Percentiles rank a stretch among this genome's conserved stretches.
These are phyloP conservation scores for Rhododendron ovatum DNA, from an alignment of 148 eudicot species.

Conservation along the genomic window DNA sequence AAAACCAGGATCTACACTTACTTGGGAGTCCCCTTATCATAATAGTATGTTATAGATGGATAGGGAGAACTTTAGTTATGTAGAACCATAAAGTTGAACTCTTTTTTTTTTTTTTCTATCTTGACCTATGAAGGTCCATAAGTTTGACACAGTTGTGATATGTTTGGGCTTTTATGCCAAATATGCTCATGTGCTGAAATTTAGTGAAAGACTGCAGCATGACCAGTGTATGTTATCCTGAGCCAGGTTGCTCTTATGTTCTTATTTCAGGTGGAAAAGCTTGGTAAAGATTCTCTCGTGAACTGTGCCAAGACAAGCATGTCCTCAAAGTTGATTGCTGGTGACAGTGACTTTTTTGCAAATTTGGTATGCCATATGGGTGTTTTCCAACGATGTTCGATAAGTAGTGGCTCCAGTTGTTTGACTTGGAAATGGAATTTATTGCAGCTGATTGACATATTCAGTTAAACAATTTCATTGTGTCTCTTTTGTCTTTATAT, in stretches of 20 bases:
- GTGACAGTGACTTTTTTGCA: slow-evolving; percentile 86
- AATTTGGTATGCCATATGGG: slow-evolving; percentile 46
- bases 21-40: neutral
- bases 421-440: neutral
- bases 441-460: neutral
- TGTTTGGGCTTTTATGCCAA: neutral
- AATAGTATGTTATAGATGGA: neutral
- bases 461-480: neutral
- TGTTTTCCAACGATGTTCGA: neutral
- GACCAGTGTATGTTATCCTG: slow-evolving; percentile 7
- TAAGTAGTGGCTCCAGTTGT: neutral
- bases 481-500: neutral
- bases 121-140: neutral
- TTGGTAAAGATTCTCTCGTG: slow-evolving; percentile 81
- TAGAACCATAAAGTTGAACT: neutral
- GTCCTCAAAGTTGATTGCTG: slow-evolving; percentile 82
- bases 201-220: neutral
- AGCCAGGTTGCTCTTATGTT: neutral
- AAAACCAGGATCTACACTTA: neutral
- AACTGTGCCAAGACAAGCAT: slow-evolving; percentile 99
- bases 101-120: neutral
- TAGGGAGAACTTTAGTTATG: neutral
- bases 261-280: slow-evolving; percentile 73
- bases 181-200: neutral
- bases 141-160: neutral